phyloP scores from a whole-genome alignment of 129 eudicot species.

The Mikania micrantha region DNA sequence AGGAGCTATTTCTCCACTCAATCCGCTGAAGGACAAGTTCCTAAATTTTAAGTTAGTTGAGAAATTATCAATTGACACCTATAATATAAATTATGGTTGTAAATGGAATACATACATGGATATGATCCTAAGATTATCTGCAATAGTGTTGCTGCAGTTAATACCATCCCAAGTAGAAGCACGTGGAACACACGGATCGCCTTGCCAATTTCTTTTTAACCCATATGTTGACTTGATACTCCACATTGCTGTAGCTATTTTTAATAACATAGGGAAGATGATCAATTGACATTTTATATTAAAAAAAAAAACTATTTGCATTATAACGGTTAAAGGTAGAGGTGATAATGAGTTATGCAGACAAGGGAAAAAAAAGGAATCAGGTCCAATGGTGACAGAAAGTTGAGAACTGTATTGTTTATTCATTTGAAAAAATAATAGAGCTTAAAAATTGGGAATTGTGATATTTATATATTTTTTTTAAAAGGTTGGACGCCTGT shows the following conservation, averaged over 20 bases:
- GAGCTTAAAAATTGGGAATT: no score
- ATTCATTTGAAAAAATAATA: no score
- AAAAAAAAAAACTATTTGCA: no score
- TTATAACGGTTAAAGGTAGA: not conserved
- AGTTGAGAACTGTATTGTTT: no score
- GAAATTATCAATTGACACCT: not conserved
- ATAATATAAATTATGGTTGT: not conserved
- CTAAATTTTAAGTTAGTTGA: constrained; percentile 1
- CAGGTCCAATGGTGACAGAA: no score
- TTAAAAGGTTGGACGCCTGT: no score
- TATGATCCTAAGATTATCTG: constrained; percentile 16
- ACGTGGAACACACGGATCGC: constrained; percentile 35
- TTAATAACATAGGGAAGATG: not conserved
- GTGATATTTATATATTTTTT: no score
- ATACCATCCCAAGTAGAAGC: constrained; percentile 35
- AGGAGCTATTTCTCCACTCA: constrained; percentile 26
- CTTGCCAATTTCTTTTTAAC: constrained; percentile 39
- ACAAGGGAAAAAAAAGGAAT: no score
- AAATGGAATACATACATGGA: constrained; percentile 18
- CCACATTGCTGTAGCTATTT: constrained; percentile 26
- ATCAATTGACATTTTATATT: not conserved
- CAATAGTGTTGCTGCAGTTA: constrained; percentile 21
- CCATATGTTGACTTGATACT: constrained; percentile 29
- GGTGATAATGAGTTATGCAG: not conserved
- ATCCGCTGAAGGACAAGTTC: constrained; percentile 29